These are phyloP conservation scores for Ilex aquifolium DNA, from an alignment of 257 asterid genomes.

Conservation along the genomic window DNA sequence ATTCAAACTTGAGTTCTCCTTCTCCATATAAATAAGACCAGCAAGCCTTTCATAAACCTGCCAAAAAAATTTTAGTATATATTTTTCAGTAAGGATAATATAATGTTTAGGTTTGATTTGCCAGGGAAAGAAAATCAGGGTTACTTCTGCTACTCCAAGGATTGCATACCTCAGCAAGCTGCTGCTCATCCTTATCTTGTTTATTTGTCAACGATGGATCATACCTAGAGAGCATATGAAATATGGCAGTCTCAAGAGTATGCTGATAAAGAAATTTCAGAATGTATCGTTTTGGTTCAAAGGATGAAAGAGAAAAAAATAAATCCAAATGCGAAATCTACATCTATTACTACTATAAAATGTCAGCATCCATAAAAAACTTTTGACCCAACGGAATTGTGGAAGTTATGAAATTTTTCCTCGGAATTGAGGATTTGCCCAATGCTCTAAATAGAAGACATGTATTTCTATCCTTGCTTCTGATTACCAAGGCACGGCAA, in stretches of 20 bases:
- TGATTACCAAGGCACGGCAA: no score
- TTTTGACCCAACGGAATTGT: no score
- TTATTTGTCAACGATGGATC: conserved; percentile 40
- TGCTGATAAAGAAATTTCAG: no score
- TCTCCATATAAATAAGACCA: conserved; percentile 70
- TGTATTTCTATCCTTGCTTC: no score
- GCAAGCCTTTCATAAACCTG: conserved; percentile 75
- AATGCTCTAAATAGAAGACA: no score
- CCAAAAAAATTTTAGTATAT: conserved; percentile 10
- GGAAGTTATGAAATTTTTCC: no score
- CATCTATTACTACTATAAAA: no score
- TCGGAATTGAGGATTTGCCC: no score
- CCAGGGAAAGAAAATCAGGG: background rate
- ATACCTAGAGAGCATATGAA: conserved; percentile 49
- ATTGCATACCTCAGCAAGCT: conserved; percentile 52
- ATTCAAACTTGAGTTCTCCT: conserved; percentile 60
- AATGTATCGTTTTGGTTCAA: no score
- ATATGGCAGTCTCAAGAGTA: background rate
- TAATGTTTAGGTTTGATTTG: background rate
- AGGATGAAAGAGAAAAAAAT: no score
- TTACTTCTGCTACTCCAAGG: background rate
- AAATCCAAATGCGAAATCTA: no score
- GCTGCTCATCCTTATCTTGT: conserved; percentile 30
- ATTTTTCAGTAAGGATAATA: background rate
- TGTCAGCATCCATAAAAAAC: no score